Base-by-base conservation (phyloP, 1,139 yeast species). In the Diutina mesorugosa region DNA sequence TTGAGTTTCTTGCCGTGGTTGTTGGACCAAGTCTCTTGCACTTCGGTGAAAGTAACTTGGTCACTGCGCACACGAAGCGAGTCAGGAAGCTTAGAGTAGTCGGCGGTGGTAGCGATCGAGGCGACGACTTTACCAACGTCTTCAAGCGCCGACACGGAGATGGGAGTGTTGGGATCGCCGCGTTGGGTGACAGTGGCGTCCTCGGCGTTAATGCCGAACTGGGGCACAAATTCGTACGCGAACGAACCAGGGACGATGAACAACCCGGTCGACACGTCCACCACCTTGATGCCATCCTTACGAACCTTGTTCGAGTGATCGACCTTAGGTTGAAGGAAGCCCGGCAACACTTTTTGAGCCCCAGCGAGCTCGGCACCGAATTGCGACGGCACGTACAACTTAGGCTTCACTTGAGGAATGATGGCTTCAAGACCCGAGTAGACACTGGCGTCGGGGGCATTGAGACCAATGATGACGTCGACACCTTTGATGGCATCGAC, bases 301-400 rank as follows among this genome's bases (percentile, higher is more conserved):
- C 82, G 69, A 26, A 81, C 73, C 10, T 64, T 66, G 2, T 65
- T 64, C 4, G 77, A 68, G 63, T 78, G 82, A 1, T 63, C 66
- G 0, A 64, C 55, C 67, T 84, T 84, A 32, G 60, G 21, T 1
- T 57, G 62, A 41, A 80, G 64, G 61, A 73, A 70, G 1, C 73
- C 74, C 4, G 76, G 74, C 35, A 71, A 65, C 57, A 61, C 58
- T 35, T 60, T 61, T 9, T 61, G 59, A 18, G 64, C 66, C 18
- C 65, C 62, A 14, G 41, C 38, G 14, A 41, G 14, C 55, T 81
- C 81, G 48, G 71, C 64, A 54, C 89, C 89, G 62, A 79, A 84
- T 63, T 83, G 87, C 4, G 87, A 79, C 47, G 88, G 86, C 58
- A 84, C 74, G 67, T 76, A 83, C 45, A 83, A 63, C 65, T 79